Percentiles rank a stretch among this genome's conserved stretches.
Conservation (phyloP, 192 early-diverging fungal species). For the Oehlia diaphana region DNA sequence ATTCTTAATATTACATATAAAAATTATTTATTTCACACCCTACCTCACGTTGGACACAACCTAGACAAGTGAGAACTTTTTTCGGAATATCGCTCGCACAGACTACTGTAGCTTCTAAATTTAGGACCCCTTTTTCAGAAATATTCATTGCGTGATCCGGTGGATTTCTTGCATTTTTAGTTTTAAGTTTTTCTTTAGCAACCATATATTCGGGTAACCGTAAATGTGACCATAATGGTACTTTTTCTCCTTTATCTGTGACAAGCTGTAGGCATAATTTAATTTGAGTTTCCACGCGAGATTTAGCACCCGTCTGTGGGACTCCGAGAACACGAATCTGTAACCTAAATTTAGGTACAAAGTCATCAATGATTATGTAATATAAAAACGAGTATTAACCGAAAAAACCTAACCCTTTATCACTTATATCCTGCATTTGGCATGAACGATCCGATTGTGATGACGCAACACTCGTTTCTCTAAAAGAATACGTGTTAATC, state of each 20-base stretch:
- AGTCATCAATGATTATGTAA: background rate
- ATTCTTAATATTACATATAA: background rate
- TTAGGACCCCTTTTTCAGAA: constrained; percentile 40
- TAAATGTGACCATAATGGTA: constrained; percentile 79
- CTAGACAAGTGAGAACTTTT: constrained; percentile 75
- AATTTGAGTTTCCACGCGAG: constrained; percentile 94
- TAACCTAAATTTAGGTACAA: background rate
- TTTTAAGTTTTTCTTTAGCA: constrained; percentile 70
- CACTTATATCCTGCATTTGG: background rate
- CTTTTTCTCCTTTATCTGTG: constrained; percentile 66
- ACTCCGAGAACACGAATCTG: constrained; percentile 41
- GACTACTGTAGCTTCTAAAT: constrained; percentile 80
- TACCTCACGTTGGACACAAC: constrained; percentile 83
- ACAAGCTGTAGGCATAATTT: constrained; percentile 86
- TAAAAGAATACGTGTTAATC: background rate
- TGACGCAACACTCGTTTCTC: background rate
- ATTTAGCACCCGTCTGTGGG: constrained; percentile 67
- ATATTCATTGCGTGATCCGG: constrained; percentile 22
- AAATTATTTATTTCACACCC: background rate
- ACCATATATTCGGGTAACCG: constrained; percentile 82
- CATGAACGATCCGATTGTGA: background rate
- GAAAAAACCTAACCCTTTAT: constrained; percentile 1
- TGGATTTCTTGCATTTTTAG: constrained; percentile 39
- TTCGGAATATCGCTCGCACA: constrained; percentile 80
- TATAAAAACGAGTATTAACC: background rate